Evolutionary conservation across 139 green algal species (phyloP).

Genomic region (Micromonas commoda): DNA sequence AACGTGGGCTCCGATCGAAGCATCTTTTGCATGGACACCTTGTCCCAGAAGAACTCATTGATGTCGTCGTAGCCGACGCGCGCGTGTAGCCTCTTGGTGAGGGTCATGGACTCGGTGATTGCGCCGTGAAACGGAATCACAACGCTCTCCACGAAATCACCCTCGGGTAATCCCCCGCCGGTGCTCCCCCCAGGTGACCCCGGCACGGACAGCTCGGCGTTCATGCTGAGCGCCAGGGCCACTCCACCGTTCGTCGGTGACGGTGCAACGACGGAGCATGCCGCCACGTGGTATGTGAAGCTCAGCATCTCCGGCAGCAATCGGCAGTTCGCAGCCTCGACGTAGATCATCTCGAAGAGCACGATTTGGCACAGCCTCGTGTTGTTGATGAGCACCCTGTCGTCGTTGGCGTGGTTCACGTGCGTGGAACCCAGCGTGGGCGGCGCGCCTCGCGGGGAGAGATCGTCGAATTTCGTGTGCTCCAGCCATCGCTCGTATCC

Average conservation of each 20-base stretch:
- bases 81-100: background rate
- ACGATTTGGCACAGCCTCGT: slow-evolving; percentile 9
- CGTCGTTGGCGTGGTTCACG: background rate
- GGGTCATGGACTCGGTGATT: background rate
- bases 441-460: background rate
- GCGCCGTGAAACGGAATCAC: too few relatives aligned
- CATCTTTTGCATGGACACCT: background rate
- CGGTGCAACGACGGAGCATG: background rate
- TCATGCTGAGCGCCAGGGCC: too few relatives aligned
- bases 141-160: background rate
- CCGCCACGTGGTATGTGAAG: background rate
- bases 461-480: slow-evolving; percentile 1
- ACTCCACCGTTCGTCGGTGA: background rate
- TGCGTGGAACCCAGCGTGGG: background rate
- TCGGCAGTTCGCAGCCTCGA: slow-evolving; percentile 4
- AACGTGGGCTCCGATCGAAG: background rate
- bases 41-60: background rate
- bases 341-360: slow-evolving; percentile 2
- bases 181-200: too few relatives aligned
- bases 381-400: too few relatives aligned
- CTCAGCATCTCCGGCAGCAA: slow-evolving; percentile 1
- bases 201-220: too few relatives aligned
- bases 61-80: slow-evolving; percentile 10
- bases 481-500: background rate
- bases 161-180: background rate